Percentiles rank a stretch among this genome's conserved stretches.
phyloP scores from a whole-genome alignment of 805 yeast genomes.

The Diddensiella santjacobensis region DNA sequence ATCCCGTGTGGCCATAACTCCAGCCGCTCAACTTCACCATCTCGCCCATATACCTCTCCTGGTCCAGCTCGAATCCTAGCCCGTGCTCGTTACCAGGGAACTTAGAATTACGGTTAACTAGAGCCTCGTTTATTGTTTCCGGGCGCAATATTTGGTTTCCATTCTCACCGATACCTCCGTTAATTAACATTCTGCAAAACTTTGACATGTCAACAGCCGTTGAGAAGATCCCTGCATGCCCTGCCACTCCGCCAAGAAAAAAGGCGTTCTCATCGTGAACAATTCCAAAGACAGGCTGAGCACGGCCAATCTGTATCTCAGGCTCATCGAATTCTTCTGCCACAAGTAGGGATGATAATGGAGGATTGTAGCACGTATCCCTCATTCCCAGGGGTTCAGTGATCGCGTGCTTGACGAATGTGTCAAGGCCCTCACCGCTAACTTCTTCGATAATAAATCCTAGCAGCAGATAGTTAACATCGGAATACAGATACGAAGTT shows the following conservation, averaged over 20 bases:
- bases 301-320: slow-evolving; percentile 10
- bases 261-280: slow-evolving; percentile 22
- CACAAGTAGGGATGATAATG: slow-evolving; percentile 2
- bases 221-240: slow-evolving; percentile 19
- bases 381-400: slow-evolving; percentile 12
- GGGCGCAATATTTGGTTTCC: background rate
- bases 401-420: background rate
- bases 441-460: slow-evolving; percentile 9
- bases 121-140: slow-evolving; percentile 5
- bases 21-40: slow-evolving; percentile 8
- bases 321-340: slow-evolving; percentile 13
- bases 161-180: slow-evolving; percentile 7
- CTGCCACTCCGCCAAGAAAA: slow-evolving; percentile 13
- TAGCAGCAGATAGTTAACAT: slow-evolving; percentile 10
- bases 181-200: slow-evolving; percentile 13
- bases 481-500: slow-evolving; percentile 7
- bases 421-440: slow-evolving; percentile 3
- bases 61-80: slow-evolving; percentile 19
- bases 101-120: slow-evolving; percentile 7
- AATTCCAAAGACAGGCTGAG: slow-evolving; percentile 19
- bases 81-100: slow-evolving; percentile 17
- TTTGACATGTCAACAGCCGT: slow-evolving; percentile 12
- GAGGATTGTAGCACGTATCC: slow-evolving; percentile 9
- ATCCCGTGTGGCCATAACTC: slow-evolving; percentile 21
- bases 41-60: slow-evolving; percentile 14